phyloP scores from a whole-genome alignment of 2,329 filamentous ascomycete genomes.

The Arthrobotrys iridis region DNA sequence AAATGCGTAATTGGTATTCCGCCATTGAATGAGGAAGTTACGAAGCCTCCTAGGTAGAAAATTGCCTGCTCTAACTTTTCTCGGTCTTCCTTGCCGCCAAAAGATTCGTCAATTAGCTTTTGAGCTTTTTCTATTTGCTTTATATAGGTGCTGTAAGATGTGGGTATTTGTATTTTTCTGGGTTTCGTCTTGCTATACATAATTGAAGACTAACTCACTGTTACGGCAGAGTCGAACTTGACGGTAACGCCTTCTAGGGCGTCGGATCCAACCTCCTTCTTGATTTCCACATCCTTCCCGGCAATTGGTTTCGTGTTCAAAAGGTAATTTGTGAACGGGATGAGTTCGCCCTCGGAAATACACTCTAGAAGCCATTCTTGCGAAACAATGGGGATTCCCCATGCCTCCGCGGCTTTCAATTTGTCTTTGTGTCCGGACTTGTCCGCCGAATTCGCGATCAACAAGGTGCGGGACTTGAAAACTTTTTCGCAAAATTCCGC shows the following conservation, averaged over 20 bases:
- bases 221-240: slow-evolving; percentile 40
- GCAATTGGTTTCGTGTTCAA: slow-evolving; percentile 29
- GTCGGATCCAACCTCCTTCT: slow-evolving; percentile 19
- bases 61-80: slow-evolving; percentile 53
- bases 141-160: not conserved
- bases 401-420: slow-evolving; percentile 76
- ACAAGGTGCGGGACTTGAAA: slow-evolving; percentile 74
- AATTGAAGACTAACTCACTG: slow-evolving; percentile 48
- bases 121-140: not conserved
- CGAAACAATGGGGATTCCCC: slow-evolving; percentile 81
- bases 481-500: slow-evolving; percentile 83
- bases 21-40: slow-evolving; percentile 33
- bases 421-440: slow-evolving; percentile 72
- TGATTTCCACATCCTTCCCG: slow-evolving; percentile 4
- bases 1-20: slow-evolving; percentile 51
- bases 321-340: slow-evolving; percentile 55
- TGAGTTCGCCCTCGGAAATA: slow-evolving; percentile 65
- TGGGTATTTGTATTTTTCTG: no score
- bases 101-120: slow-evolving; percentile 1
- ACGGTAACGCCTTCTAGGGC: slow-evolving; percentile 37
- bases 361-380: slow-evolving; percentile 87
- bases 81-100: slow-evolving; percentile 51
- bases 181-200: no score
- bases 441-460: slow-evolving; percentile 72
- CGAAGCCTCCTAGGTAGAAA: slow-evolving; percentile 38